phyloP scores from a whole-genome alignment of 1,284 basidiomycete genomes.

The Lignosus rhinocerotis region DNA sequence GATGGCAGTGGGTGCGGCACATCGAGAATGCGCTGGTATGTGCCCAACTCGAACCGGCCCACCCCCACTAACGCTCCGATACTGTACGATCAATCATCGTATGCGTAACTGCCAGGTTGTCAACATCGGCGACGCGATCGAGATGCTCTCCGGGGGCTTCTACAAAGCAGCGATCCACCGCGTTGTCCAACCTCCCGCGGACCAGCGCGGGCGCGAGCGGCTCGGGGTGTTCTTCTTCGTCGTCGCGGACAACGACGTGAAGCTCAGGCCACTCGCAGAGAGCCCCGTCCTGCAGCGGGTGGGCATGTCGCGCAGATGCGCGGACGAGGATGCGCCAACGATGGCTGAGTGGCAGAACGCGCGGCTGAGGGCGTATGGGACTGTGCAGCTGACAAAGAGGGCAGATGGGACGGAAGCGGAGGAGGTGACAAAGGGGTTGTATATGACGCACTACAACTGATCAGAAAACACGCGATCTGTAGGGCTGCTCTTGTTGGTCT shows the following conservation, averaged over 20 bases:
- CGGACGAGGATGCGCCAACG: slow-evolving; percentile 36
- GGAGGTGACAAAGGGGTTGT: too few species aligned
- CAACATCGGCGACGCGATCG: slow-evolving; percentile 60
- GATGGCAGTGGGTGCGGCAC: neutral
- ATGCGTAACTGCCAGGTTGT: slow-evolving; percentile 41
- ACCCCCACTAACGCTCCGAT: too few species aligned
- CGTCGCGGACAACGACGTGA: slow-evolving; percentile 29
- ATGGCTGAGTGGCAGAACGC: slow-evolving; percentile 40
- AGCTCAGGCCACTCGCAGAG: slow-evolving; percentile 38
- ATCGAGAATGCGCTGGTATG: neutral
- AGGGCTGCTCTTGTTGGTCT: too few species aligned
- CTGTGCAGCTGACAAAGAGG: too few species aligned
- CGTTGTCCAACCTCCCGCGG: slow-evolving; percentile 46
- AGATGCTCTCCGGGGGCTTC: slow-evolving; percentile 55
- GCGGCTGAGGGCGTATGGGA: slow-evolving; percentile 37
- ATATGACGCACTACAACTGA: too few species aligned
- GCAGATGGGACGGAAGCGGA: too few species aligned
- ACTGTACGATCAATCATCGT: too few species aligned
- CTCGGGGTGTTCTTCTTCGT: slow-evolving; percentile 56
- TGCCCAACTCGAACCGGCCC: neutral
- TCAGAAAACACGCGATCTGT: too few species aligned
- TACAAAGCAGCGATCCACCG: slow-evolving; percentile 39
- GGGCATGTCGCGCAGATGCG: slow-evolving; percentile 34
- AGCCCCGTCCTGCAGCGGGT: slow-evolving; percentile 41
- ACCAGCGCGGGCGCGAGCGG: slow-evolving; percentile 46